Percentiles rank a stretch among this genome's conserved stretches.
Evolutionary conservation across 345 rosid genomes (phyloP).

Genomic region (Anacardium occidentale): DNA sequence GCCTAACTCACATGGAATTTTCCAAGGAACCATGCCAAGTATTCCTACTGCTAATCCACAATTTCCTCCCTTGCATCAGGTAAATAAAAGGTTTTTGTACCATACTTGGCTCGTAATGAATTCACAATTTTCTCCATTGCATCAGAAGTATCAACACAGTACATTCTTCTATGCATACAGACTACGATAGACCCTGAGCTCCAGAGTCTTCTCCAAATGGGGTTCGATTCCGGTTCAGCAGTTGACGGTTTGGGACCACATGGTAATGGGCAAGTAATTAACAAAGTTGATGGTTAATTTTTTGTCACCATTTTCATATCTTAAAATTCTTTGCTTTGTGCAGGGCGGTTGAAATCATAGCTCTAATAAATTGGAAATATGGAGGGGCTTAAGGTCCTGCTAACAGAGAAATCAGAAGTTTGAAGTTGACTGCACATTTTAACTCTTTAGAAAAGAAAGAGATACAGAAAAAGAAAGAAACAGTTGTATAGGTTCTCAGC

Average conservation of each 20-base stretch:
- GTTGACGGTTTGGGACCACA: slow-evolving; percentile 35
- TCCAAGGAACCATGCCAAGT: slow-evolving; percentile 49
- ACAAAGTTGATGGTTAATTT: not conserved
- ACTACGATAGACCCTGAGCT: slow-evolving; percentile 59
- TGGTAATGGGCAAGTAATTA: slow-evolving; percentile 37
- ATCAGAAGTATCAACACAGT: slow-evolving; percentile 1
- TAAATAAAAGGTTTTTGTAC: slow-evolving; percentile 20
- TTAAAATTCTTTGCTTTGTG: not conserved
- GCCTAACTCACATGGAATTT: slow-evolving; percentile 39
- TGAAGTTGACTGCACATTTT: slow-evolving; percentile 34
- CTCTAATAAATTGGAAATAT: slow-evolving; percentile 33
- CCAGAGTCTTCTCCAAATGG: slow-evolving; percentile 76
- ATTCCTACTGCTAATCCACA: slow-evolving; percentile 52
- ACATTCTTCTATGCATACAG: slow-evolving; percentile 33
- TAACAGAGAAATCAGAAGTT: slow-evolving; percentile 28
- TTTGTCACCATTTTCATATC: not conserved
- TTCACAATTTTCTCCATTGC: not conserved
- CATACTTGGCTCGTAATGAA: not conserved
- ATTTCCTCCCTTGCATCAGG: slow-evolving; percentile 63
- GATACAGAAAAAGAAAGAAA: slow-evolving; percentile 7
- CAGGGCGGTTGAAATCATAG: slow-evolving; percentile 75
- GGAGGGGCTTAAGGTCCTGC: slow-evolving; percentile 18
- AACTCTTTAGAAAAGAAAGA: slow-evolving; percentile 21
- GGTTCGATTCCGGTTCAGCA: slow-evolving; percentile 61
- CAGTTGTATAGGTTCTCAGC: slow-evolving; percentile 55